Evolutionary conservation across 176 grass and related monocot genomes (phyloP).

Genomic region (Tillandsia leiboldiana): DNA sequence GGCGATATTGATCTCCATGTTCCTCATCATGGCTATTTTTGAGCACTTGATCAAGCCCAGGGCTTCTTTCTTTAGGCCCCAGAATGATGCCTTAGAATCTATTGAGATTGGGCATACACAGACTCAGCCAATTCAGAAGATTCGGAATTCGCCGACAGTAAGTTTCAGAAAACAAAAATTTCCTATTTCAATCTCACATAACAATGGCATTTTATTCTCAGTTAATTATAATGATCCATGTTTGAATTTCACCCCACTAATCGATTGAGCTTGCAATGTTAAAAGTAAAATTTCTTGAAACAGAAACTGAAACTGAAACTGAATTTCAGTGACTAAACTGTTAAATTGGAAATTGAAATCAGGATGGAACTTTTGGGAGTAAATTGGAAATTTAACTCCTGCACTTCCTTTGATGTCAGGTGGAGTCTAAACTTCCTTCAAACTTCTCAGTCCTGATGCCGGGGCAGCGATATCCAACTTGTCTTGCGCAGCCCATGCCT

Average conservation of each 20-base stretch:
- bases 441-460: conserved; percentile 88
- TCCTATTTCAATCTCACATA: too few species aligned
- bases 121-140: conserved; percentile 28
- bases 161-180: neutral
- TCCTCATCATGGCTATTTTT: conserved; percentile 97
- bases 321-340: too few species aligned
- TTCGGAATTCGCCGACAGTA: conserved; percentile 8
- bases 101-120: conserved; percentile 5
- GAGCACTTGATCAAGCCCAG: conserved; percentile 90
- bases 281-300: too few species aligned
- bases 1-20: conserved; percentile 84
- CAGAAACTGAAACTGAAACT: too few species aligned
- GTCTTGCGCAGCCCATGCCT: conserved; percentile 68
- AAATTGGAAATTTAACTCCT: too few species aligned
- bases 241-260: too few species aligned
- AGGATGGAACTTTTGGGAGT: too few species aligned
- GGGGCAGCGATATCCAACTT: conserved; percentile 72
- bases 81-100: neutral
- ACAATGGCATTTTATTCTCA: too few species aligned
- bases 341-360: too few species aligned
- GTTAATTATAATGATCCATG: too few species aligned
- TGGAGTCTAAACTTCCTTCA: conserved; percentile 16
- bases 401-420: conserved; percentile 25
- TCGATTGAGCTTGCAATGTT: too few species aligned
- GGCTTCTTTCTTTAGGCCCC: conserved; percentile 23